Conservation (phyloP, 331 rosid genomes). For the Quercus tomentella region DNA sequence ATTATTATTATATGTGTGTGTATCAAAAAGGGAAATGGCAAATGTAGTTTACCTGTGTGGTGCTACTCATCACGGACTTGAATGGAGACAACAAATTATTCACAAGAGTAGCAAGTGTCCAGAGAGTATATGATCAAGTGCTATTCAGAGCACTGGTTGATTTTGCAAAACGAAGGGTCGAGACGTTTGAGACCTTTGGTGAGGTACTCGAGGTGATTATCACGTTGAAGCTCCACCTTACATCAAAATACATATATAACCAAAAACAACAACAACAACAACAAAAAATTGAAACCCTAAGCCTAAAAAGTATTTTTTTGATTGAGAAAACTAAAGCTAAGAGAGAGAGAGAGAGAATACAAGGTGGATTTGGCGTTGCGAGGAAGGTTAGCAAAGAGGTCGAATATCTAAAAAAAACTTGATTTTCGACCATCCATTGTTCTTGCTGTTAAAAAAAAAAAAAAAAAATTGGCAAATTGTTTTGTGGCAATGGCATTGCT, state of each 20-base stretch:
- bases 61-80: too few relatives aligned
- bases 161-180: constrained; percentile 41
- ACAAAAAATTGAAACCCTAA: not conserved
- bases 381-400: constrained; percentile 40
- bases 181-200: constrained; percentile 56
- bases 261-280: not conserved
- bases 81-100: too few relatives aligned
- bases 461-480: too few relatives aligned
- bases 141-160: too few relatives aligned
- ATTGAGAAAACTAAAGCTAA: not conserved
- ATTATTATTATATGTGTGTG: too few relatives aligned
- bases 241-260: not conserved
- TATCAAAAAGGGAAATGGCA: too few relatives aligned
- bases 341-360: constrained; percentile 21
- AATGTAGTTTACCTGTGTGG: too few relatives aligned
- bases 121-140: too few relatives aligned
- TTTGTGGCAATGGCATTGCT: too few relatives aligned
- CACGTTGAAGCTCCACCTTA: constrained; percentile 80
- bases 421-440: constrained; percentile 37
- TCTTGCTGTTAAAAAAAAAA: too few relatives aligned
- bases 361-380: constrained; percentile 49
- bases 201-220: constrained; percentile 59
- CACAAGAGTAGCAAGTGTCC: too few relatives aligned
- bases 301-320: not conserved
- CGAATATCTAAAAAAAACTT: constrained; percentile 32